Base-by-base conservation (phyloP, 2,329 filamentous ascomycete genomes). In the Stagonosporopsis cucurbitacearum region DNA sequence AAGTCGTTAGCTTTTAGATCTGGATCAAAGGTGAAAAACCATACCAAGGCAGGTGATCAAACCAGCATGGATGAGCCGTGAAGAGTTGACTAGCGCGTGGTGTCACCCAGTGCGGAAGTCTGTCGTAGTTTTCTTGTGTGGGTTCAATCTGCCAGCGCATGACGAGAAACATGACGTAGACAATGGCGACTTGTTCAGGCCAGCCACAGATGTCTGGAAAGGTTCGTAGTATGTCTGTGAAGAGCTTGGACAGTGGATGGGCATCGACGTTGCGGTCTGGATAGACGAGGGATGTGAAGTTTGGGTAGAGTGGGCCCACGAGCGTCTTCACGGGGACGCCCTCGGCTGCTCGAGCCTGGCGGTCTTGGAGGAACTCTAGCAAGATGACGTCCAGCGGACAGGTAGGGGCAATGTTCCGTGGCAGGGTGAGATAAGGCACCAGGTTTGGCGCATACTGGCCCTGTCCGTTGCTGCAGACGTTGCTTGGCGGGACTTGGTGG, bases 151-250 rank as follows among this genome's bases (percentile, higher is more conserved):
- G 87, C 91, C 92, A 96, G 37, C 79, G 76, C 88, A 95, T 91
- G 60, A 92, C 72, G 28, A 93, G 82, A 75, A 96, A 96, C 90
- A 96, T 96, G 69, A 89, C 80, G 72, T 93, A 96, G 7, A 96
- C 81, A 6, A 91, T 86, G 8, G 89, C 92, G 0, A 96, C 86
- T 66, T 90, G 88, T 75, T 96, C 92, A 0, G 92, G 92, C 0
- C 96, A 81, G n/a, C 82, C 83, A 4, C 83, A 85, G 26, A 96
- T 86, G 65, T 90, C 88, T 0, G 92, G 91, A 65, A 96, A 96
- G n/a, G 89, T 91, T 60, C 85, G 82, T 11, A 96, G 80, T 55
- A 96, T 92, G 73, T 96, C 91, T 37, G 90, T 93, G 70, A 96
- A 91, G 13, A 96, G 84, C 63, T 91, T 91, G 6, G 91, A 94